A percentile compares a stretch with the other conserved stretches of the same genome.
Evolutionary conservation across 139 green algal genomes (phyloP).

Genomic region (Mesotaenium endlicherianum): DNA sequence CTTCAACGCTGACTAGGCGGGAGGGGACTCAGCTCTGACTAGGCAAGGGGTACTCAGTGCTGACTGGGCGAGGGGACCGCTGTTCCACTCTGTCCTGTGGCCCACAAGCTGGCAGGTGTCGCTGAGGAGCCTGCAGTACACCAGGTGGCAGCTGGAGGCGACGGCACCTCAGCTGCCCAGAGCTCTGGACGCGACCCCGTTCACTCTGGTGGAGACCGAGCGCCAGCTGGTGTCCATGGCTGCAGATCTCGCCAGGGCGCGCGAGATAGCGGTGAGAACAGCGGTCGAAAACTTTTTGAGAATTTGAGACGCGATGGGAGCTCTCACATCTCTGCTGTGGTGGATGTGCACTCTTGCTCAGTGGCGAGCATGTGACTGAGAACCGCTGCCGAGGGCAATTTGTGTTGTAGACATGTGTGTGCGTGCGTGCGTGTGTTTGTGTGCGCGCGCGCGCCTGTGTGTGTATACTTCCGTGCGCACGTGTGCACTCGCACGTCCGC

Average conservation of each 20-base stretch:
- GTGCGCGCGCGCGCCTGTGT: not conserved
- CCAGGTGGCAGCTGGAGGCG: constrained; percentile 48
- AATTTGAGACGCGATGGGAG: no score
- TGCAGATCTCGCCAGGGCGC: not conserved
- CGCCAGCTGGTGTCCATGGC: constrained; percentile 11
- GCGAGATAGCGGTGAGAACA: not conserved
- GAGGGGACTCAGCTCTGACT: no score
- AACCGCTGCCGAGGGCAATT: no score
- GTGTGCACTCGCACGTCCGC: no score
- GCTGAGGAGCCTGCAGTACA: constrained; percentile 61
- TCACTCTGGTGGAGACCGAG: constrained; percentile 63
- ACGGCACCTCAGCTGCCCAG: constrained; percentile 24
- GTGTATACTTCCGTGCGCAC: not conserved
- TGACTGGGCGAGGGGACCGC: no score
- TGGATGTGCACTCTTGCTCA: no score
- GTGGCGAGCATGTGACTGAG: no score
- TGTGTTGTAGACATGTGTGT: not conserved
- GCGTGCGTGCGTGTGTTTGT: not conserved
- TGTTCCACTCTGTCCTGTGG: no score
- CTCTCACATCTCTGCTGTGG: no score
- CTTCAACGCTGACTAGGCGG: no score
- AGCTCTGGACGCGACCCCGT: constrained; percentile 57
- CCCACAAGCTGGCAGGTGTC: not conserved
- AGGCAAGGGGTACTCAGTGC: no score
- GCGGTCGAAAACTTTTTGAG: no score